Percentiles rank a stretch among this genome's conserved stretches.
phyloP scores from a whole-genome alignment of 805 yeast species.

The Saturnispora serradocipensis region DNA sequence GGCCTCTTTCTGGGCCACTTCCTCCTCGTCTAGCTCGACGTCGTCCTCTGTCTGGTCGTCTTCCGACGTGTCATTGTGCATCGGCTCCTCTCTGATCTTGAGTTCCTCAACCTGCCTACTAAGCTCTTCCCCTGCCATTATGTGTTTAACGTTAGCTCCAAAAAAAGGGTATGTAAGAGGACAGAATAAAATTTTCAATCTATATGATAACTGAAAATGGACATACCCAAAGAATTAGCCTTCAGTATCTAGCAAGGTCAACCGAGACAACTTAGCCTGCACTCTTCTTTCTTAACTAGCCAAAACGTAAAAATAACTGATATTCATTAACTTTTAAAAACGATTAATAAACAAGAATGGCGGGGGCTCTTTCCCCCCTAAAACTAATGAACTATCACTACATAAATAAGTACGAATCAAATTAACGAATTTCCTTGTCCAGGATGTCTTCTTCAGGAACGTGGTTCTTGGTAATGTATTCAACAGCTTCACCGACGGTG shows the following conservation, averaged over 20 bases:
- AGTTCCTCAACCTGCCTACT: background rate
- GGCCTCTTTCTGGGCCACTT: conserved; percentile 2
- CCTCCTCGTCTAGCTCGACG: conserved; percentile 13
- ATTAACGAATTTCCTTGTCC: conserved; percentile 30
- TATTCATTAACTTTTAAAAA: background rate
- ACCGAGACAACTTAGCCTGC: too few species aligned
- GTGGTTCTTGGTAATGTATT: conserved; percentile 36
- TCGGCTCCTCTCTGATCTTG: background rate
- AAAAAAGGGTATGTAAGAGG: background rate
- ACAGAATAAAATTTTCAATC: background rate
- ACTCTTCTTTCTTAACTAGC: too few species aligned
- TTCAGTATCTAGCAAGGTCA: too few species aligned
- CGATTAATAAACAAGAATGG: background rate
- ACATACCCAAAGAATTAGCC: too few species aligned
- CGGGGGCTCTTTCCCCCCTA: background rate
- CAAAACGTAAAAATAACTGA: background rate
- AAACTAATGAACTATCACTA: background rate
- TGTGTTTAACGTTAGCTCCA: background rate
- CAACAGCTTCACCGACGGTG: conserved; percentile 52
- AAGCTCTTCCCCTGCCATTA: background rate
- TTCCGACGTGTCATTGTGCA: conserved; percentile 1
- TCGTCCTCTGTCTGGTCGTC: conserved; percentile 9
- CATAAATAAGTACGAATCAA: background rate
- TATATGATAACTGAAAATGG: too few species aligned
- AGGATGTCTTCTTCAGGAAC: conserved; percentile 28